Evolutionary conservation across 768 basidiomycete genomes (phyloP).

Genomic region (Mycena vulgaris): DNA sequence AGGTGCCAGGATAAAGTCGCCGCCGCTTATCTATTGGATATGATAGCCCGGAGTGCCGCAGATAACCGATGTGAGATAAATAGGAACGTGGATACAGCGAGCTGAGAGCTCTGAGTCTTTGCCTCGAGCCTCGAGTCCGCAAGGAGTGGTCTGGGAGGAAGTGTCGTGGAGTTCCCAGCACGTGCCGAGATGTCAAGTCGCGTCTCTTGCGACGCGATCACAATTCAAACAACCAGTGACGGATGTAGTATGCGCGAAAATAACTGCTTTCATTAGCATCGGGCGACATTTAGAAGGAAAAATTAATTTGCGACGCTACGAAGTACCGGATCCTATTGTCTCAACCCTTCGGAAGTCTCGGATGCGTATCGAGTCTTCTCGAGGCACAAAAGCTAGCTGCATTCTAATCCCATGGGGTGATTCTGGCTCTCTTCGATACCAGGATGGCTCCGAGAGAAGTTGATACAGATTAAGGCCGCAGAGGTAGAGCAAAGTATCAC

Average conservation of each 20-base stretch:
- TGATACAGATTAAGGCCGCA: too few species aligned
- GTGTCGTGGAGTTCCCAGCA: slow-evolving; percentile 1
- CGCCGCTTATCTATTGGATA: slow-evolving; percentile 11
- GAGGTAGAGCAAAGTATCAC: too few species aligned
- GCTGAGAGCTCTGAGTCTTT: too few species aligned
- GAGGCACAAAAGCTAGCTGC: background rate
- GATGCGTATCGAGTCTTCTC: background rate
- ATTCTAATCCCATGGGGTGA: too few species aligned
- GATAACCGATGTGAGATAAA: slow-evolving; percentile 29
- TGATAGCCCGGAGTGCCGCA: slow-evolving; percentile 8
- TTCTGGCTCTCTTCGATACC: background rate
- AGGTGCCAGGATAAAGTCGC: slow-evolving; percentile 30
- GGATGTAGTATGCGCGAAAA: too few species aligned
- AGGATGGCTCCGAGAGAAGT: background rate
- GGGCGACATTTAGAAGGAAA: too few species aligned
- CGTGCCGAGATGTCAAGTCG: slow-evolving; percentile 15
- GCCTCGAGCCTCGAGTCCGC: background rate
- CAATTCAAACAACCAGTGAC: too few species aligned
- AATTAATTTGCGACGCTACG: too few species aligned
- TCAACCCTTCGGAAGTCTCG: background rate
- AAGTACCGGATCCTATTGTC: background rate
- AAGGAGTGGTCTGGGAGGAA: background rate
- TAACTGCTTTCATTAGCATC: too few species aligned
- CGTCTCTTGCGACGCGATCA: too few species aligned
- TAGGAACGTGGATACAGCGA: slow-evolving; percentile 23